Evolutionary conservation across 1,284 basidiomycete species (phyloP).

Genomic region (Macrocystidia cucumis): DNA sequence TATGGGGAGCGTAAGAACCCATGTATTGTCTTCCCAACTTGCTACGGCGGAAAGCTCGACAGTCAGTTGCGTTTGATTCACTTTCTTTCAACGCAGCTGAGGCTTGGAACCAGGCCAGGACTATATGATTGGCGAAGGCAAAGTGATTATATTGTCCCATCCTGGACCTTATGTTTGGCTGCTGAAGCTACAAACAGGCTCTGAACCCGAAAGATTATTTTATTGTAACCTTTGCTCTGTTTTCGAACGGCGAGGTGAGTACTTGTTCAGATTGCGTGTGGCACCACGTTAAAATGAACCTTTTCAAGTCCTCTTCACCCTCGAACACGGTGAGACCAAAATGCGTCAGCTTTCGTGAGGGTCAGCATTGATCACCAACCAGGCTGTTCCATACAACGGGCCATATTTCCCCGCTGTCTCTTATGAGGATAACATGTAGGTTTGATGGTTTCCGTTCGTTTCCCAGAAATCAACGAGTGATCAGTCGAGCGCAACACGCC

Average conservation of each 20-base stretch:
- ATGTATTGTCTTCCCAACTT: constrained; percentile 36
- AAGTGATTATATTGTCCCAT: constrained; percentile 24
- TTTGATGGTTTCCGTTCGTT: not conserved
- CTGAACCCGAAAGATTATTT: constrained; percentile 43
- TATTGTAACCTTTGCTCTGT: constrained; percentile 50
- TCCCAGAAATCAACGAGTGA: constrained; percentile 7
- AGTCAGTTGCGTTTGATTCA: constrained; percentile 12
- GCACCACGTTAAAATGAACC: too few relatives aligned
- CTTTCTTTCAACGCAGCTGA: too few relatives aligned
- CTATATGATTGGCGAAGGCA: constrained; percentile 44
- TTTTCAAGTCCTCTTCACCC: constrained; percentile 45
- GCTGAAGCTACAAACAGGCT: too few relatives aligned
- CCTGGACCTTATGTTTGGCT: constrained; percentile 2
- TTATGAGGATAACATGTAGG: constrained; percentile 55
- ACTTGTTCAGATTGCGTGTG: constrained; percentile 10
- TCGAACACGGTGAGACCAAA: constrained; percentile 49
- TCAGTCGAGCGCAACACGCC: constrained; percentile 47
- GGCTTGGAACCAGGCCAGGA: too few relatives aligned
- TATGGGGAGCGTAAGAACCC: constrained; percentile 32
- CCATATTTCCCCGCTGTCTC: constrained; percentile 39
- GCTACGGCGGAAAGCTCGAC: constrained; percentile 32
- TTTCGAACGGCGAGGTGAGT: constrained; percentile 43
- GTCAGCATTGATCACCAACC: constrained; percentile 8
- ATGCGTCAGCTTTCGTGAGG: too few relatives aligned
- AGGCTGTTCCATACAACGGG: constrained; percentile 39